Evolutionary conservation across 148 eudicot species (phyloP).

Genomic region (Rhododendron vialii): DNA sequence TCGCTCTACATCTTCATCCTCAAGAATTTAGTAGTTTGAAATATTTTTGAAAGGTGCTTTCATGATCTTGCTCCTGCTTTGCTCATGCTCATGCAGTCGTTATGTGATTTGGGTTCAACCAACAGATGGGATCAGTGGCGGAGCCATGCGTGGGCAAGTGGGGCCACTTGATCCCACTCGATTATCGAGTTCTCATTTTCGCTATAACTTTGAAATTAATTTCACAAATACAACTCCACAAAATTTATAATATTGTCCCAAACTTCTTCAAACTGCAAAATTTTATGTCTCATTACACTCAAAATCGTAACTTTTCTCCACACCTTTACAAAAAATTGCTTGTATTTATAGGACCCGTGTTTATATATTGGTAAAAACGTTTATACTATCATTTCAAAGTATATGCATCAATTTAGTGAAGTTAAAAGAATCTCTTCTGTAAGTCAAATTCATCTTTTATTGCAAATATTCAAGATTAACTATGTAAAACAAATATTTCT

Average conservation of each 20-base stretch:
- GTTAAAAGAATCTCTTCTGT: neutral
- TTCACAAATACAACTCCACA: neutral
- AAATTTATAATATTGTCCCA: neutral
- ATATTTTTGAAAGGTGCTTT: neutral
- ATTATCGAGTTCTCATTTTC: neutral
- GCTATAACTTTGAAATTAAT: neutral
- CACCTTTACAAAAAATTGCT: neutral
- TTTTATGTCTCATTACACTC: neutral
- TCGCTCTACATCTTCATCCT: neutral
- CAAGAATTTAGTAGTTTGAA: neutral
- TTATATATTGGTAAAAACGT: too few relatives aligned
- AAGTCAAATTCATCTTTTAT: neutral
- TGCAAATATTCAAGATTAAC: neutral
- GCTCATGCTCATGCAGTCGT: neutral
- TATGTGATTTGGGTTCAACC: neutral
- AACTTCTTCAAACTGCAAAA: neutral
- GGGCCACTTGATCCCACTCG: neutral
- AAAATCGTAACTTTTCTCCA: neutral
- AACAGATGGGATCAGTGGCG: neutral
- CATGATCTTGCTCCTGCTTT: neutral
- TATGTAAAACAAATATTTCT: neutral
- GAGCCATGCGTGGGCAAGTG: neutral
- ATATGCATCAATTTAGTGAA: neutral
- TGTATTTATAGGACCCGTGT: neutral
- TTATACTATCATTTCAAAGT: neutral